Percentiles rank a stretch among this genome's conserved stretches.
These are phyloP conservation scores for Hibiscus trionum DNA, from an alignment of 345 rosid species.

Conservation along the genomic window DNA sequence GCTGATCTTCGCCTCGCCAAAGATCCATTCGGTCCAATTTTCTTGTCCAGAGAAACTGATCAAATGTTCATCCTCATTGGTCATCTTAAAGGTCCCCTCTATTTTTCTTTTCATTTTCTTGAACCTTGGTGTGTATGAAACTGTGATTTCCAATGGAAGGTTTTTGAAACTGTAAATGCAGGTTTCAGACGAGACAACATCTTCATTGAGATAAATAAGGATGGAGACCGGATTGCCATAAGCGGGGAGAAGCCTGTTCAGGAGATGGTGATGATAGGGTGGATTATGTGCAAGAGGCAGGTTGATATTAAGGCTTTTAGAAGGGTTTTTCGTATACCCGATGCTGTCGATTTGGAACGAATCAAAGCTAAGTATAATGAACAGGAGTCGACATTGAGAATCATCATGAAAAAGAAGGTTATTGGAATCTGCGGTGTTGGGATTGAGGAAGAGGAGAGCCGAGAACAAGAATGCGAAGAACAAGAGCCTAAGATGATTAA, in stretches of 20 bases:
- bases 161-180: conserved; percentile 19
- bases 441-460: conserved; percentile 38
- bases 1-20: conserved; percentile 41
- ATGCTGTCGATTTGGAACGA: conserved; percentile 43
- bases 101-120: background rate
- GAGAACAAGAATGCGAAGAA: conserved; percentile 7
- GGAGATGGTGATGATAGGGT: conserved; percentile 55
- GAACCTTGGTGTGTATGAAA: background rate
- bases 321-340: conserved; percentile 57
- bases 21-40: conserved; percentile 46
- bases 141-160: background rate
- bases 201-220: conserved; percentile 56
- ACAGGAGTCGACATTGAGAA: conserved; percentile 40
- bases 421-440: conserved; percentile 42
- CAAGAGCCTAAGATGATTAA: conserved; percentile 7
- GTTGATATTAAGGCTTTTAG: conserved; percentile 46
- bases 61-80: conserved; percentile 54
- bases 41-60: conserved; percentile 66
- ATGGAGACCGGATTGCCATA: conserved; percentile 48
- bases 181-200: conserved; percentile 58
- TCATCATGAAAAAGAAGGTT: conserved; percentile 57
- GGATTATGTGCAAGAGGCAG: conserved; percentile 53
- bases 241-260: conserved; percentile 58
- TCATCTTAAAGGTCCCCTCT: conserved; percentile 57
- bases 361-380: conserved; percentile 61